Conservation (phyloP, 768 basidiomycete genomes). For the Clavaria fumosa region DNA sequence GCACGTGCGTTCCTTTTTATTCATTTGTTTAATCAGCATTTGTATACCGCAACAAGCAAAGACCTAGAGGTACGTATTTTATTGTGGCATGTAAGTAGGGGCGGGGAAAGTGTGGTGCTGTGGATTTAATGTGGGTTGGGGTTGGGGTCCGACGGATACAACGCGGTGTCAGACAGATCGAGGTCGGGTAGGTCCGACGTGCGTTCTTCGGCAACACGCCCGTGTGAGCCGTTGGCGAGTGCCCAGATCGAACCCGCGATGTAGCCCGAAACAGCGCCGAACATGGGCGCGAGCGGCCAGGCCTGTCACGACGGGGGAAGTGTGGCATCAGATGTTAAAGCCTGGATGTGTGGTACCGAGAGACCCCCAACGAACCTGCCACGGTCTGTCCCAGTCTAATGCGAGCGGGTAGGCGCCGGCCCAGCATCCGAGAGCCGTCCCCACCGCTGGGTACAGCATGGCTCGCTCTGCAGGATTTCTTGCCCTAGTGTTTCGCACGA, state of each 20-base stretch:
- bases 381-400: slow-evolving; percentile 93
- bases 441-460: slow-evolving; percentile 64
- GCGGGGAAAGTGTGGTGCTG: too few species aligned
- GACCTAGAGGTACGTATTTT: too few species aligned
- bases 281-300: slow-evolving; percentile 71
- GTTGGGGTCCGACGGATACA: slow-evolving; percentile 10
- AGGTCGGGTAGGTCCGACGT: not conserved
- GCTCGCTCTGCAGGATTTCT: slow-evolving; percentile 61
- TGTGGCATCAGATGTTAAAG: slow-evolving; percentile 3
- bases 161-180: not conserved
- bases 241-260: slow-evolving; percentile 42
- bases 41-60: too few species aligned
- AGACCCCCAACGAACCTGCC: slow-evolving; percentile 55
- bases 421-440: slow-evolving; percentile 67
- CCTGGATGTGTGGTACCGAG: not conserved
- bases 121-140: too few species aligned
- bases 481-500: slow-evolving; percentile 27
- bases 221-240: slow-evolving; percentile 28
- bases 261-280: slow-evolving; percentile 56
- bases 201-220: slow-evolving; percentile 26
- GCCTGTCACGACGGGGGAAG: slow-evolving; percentile 40
- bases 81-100: too few species aligned
- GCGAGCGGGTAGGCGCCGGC: slow-evolving; percentile 70
- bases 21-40: too few species aligned
- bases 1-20: too few species aligned